These are phyloP conservation scores for Lagerstroemia speciosa DNA, from an alignment of 345 rosid species.

Conservation along the genomic window DNA sequence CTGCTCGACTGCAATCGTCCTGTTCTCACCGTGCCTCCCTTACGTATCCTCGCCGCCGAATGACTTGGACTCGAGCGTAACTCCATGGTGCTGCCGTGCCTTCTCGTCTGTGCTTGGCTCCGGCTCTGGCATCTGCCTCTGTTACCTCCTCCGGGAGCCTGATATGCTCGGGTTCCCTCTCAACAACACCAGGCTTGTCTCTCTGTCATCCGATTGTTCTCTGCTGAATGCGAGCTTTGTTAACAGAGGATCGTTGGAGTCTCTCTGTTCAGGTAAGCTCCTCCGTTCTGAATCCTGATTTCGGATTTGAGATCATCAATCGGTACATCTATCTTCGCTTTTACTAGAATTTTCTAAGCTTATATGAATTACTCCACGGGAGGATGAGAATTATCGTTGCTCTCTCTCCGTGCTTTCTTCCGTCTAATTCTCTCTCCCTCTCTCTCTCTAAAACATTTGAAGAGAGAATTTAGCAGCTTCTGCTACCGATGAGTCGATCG, in stretches of 20 bases:
- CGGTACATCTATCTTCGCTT: background rate
- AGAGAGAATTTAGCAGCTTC: background rate
- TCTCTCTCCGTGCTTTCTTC: background rate
- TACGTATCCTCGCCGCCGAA: slow-evolving; percentile 61
- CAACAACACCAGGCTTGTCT: slow-evolving; percentile 43
- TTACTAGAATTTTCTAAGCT: background rate
- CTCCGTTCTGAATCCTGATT: slow-evolving; percentile 18
- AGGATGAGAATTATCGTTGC: background rate
- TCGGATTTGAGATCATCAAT: background rate
- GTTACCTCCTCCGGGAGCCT: slow-evolving; percentile 59
- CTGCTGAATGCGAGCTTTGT: background rate
- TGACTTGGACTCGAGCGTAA: slow-evolving; percentile 28
- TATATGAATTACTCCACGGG: background rate
- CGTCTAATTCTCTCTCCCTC: background rate
- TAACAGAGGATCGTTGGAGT: slow-evolving; percentile 23
- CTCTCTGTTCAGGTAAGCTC: slow-evolving; percentile 39
- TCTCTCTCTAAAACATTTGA: background rate
- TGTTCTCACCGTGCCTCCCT: slow-evolving; percentile 69
- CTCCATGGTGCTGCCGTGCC: slow-evolving; percentile 55
- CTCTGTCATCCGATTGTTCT: slow-evolving; percentile 46
- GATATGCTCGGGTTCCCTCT: slow-evolving; percentile 67
- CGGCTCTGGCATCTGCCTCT: slow-evolving; percentile 46
- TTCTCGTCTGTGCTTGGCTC: slow-evolving; percentile 32
- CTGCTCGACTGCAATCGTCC: slow-evolving; percentile 49
- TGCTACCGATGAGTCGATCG: background rate